phyloP scores from a whole-genome alignment of 202 grass and related monocot genomes.

The Saccharum hybrid region DNA sequence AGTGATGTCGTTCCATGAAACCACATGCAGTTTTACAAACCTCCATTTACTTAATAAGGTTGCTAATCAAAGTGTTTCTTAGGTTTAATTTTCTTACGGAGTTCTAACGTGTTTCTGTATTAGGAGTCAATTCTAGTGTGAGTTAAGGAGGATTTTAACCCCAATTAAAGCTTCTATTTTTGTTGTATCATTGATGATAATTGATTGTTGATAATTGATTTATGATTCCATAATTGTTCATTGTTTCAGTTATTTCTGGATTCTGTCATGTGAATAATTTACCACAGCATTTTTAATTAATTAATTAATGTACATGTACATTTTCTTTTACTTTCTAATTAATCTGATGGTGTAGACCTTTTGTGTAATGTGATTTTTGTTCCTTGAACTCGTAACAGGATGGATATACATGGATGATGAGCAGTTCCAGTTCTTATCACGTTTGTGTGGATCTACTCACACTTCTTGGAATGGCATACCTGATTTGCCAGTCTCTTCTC shows the following conservation, averaged over 20 bases:
- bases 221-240: conserved; percentile 26
- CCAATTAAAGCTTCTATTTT: conserved; percentile 2
- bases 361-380: conserved; percentile 37
- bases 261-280: conserved; percentile 32
- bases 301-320: conserved; percentile 18
- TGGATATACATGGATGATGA: conserved; percentile 89
- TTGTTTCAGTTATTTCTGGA: conserved; percentile 8
- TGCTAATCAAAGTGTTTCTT: background rate
- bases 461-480: conserved; percentile 56
- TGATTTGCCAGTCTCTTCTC: conserved; percentile 61
- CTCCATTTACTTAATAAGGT: background rate
- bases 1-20: background rate
- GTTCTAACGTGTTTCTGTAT: background rate
- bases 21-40: background rate
- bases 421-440: conserved; percentile 78
- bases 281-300: conserved; percentile 15
- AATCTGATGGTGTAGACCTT: conserved; percentile 10
- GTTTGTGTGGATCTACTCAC: conserved; percentile 59
- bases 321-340: conserved; percentile 7
- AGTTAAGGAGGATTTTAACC: background rate
- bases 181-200: conserved; percentile 9
- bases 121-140: background rate
- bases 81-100: background rate
- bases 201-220: conserved; percentile 33
- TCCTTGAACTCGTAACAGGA: conserved; percentile 58